Evolutionary conservation across 805 yeast genomes (phyloP), one percentile per base, ranked within the genome.

Genomic region (Hanseniaspora nectarophila): DNA sequence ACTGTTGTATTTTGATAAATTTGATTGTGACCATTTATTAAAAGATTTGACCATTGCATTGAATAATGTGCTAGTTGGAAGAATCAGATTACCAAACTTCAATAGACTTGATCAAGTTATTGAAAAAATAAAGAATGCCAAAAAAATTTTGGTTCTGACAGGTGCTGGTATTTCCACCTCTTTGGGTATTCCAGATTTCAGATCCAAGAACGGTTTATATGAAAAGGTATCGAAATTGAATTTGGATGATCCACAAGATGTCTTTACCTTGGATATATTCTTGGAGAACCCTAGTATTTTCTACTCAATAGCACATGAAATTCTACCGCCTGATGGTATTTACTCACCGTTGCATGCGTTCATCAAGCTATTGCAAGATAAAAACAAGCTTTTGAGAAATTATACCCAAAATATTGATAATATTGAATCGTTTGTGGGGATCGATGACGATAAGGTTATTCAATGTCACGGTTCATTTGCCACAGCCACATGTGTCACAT

Each of bases 401-500:
- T 88, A 88, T 65, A 86, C 96, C 1, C 96, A 88, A 63, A 88
- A 88, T 62, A 88, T 88, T 48, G 96, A 88, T 65, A 86, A 88
- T 61, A 64, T 88, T 56, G 95, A 87, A 67, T 75, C 77, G n/a
- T 76, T 78, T 57, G 95, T 85, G 0, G 95, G 95, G 4, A 73
- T 88, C 7, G 63, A 70, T 7, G 66, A 73, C 1, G 85, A 81
- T 7, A 80, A 78, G 58, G 64, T 84, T 56, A 83, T 88, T 23
- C 95, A 87, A 66, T 88, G 96, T 62, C 96, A 88, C 66, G 96
- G 96, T 1, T 85, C 95, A 2, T 88, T 88, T 66, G 95, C 94
- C 0, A 75, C 77, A 0, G 96, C 95, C 8, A 78, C 88, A 3
- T 88, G 97, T 62, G 72, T 80, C 33, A 80, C 89, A 2, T 88